Base-by-base conservation (phyloP, 2,329 filamentous ascomycete genomes). In the Juglanconis sp. region DNA sequence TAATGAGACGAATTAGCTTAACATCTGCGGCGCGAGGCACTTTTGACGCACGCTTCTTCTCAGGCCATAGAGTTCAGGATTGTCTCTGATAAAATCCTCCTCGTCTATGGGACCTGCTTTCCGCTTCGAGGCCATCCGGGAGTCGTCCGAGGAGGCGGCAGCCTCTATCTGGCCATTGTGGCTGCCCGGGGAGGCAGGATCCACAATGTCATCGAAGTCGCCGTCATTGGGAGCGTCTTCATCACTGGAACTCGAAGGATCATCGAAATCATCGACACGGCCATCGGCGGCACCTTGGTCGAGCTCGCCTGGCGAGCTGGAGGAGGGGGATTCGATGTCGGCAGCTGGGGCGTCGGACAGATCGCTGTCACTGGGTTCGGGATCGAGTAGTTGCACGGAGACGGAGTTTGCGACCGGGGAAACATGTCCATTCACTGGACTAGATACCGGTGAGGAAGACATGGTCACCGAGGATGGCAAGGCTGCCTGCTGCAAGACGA, bases 11-110 rank as follows among this genome's bases (percentile, higher is more conserved):
- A 51, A 32, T 63, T 50, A 63, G 61, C 59, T 38, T 36, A 10
- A 30, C 46, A 49, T 17, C 10, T 35, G 47, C 7, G 15, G 17
- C 7, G 34, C 13, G 30, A 40, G 31, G 30, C 15, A 13, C 36
- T 35, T 31, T 9, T 42, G 31, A 63, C 61, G 64, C 87, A 95
- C 93, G 79, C 95, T 99, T 78, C 95, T 86, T 68, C 95, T 87
- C 67, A 99, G 81, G 52, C 95, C 95, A 78, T 98, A 99, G 8
- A 99, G 81, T 76, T 96, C 92, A 49, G 95, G 95, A 70, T 99
- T 96, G 70, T 91, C 90, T 69, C 88, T 84, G 68, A 98, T 96
- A 71, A 87, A 93, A 51, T 92, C 88, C 61, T 95, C 89, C 68
- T 95, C 90, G 55, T 88, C 87, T 42, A 84, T 72, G 6, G 61